These are phyloP conservation scores for Sophora flavescens DNA, from an alignment of 306 rosid genomes.

Conservation along the genomic window DNA sequence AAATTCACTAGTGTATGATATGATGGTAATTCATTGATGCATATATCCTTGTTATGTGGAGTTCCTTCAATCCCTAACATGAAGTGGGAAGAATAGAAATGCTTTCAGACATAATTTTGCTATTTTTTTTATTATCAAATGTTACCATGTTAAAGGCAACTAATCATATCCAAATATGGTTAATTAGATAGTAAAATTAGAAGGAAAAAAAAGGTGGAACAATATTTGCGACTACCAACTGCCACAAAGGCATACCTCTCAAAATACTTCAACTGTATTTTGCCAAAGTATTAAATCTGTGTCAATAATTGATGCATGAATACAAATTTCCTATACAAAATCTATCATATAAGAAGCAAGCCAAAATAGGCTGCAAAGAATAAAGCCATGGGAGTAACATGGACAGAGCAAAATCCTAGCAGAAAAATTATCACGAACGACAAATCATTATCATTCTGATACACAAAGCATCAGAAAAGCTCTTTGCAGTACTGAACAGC, in stretches of 20 bases:
- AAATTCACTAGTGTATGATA: no score
- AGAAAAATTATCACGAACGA: conserved; percentile 38
- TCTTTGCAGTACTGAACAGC: conserved; percentile 32
- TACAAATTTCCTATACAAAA: conserved; percentile 48
- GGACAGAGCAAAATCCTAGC: conserved; percentile 31
- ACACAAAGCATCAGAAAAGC: conserved; percentile 36
- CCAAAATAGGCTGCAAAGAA: conserved; percentile 59
- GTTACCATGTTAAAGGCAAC: no score
- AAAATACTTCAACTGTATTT: conserved; percentile 1
- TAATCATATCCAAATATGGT: not conserved
- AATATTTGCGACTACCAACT: not conserved
- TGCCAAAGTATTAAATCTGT: conserved; percentile 12
- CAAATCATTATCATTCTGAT: conserved; percentile 17
- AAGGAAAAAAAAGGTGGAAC: not conserved
- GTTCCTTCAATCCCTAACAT: no score
- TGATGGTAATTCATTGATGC: no score
- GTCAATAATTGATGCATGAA: conserved; percentile 34
- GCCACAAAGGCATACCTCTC: conserved; percentile 2
- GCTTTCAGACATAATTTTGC: no score
- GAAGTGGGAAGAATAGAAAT: no score
- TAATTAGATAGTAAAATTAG: not conserved
- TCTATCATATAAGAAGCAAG: conserved; percentile 38
- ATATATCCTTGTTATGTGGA: no score
- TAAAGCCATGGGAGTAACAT: conserved; percentile 47
- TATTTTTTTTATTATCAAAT: no score